phyloP scores from a whole-genome alignment of 306 rosid genomes.

The Begonia masoniana region DNA sequence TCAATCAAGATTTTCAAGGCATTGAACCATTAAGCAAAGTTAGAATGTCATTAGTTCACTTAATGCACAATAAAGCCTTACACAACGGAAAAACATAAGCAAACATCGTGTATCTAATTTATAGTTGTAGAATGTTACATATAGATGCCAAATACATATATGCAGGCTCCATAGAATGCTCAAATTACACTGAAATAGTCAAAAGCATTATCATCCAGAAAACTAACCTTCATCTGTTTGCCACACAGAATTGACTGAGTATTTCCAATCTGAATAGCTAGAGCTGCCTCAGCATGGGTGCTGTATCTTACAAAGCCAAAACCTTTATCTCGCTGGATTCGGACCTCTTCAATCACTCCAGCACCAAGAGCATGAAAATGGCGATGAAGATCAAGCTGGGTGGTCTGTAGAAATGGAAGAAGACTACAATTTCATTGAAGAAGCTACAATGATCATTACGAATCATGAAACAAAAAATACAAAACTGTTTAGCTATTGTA shows the following conservation, averaged over 20 bases:
- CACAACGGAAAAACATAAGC: too few relatives aligned
- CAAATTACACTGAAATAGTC: too few relatives aligned
- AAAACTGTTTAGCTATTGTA: not conserved
- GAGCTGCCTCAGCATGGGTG: slow-evolving; percentile 82
- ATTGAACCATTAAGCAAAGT: too few relatives aligned
- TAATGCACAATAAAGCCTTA: too few relatives aligned
- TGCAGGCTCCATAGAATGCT: too few relatives aligned
- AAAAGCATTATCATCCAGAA: not conserved
- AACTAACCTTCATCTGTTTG: slow-evolving; percentile 68
- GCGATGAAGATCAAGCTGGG: slow-evolving; percentile 87
- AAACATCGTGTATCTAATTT: too few relatives aligned
- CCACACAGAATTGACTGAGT: slow-evolving; percentile 59
- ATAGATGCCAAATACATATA: too few relatives aligned
- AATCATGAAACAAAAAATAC: not conserved
- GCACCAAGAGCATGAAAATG: slow-evolving; percentile 86
- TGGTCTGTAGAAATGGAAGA: slow-evolving; percentile 32
- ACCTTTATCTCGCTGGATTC: slow-evolving; percentile 93
- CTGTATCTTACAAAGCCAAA: slow-evolving; percentile 92
- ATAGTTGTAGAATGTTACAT: too few relatives aligned
- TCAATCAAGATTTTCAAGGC: too few relatives aligned
- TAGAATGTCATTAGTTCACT: too few relatives aligned
- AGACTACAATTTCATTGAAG: not conserved
- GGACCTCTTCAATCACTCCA: slow-evolving; percentile 91
- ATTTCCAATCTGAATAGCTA: slow-evolving; percentile 93
- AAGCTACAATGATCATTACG: not conserved